Percentiles rank a stretch among this genome's conserved stretches.
phyloP scores from a whole-genome alignment of 2,329 filamentous ascomycete genomes.

The Sclerotiophoma versabilis region DNA sequence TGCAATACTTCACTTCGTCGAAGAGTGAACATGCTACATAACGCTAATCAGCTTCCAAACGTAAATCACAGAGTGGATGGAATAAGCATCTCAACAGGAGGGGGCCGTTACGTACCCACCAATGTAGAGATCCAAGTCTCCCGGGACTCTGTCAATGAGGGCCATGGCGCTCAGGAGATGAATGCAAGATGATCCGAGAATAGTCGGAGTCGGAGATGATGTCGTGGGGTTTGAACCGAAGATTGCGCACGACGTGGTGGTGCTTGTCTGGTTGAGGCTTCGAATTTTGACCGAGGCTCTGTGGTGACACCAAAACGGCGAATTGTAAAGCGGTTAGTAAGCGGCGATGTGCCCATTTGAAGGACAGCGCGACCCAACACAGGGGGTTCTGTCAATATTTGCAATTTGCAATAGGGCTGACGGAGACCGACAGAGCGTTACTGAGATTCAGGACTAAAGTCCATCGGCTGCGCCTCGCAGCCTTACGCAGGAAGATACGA shows the following conservation, averaged over 20 bases:
- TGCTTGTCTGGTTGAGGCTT: conserved; percentile 23
- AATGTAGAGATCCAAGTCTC: conserved; percentile 75
- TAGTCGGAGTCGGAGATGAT: conserved; percentile 32
- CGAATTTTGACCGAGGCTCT: conserved; percentile 37
- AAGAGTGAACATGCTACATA: conserved; percentile 76
- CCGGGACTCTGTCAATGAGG: conserved; percentile 70
- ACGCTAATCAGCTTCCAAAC: conserved; percentile 34
- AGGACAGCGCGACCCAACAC: conserved; percentile 14
- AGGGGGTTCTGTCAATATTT: conserved; percentile 1
- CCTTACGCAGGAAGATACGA: conserved; percentile 9
- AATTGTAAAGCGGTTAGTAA: conserved; percentile 21
- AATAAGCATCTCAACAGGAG: conserved; percentile 26
- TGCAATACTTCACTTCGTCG: conserved; percentile 73
- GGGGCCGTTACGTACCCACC: conserved; percentile 69
- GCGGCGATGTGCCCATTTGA: conserved; percentile 19
- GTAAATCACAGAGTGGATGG: conserved; percentile 17
- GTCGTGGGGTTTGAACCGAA: conserved; percentile 20
- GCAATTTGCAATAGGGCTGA: conserved; percentile 17
- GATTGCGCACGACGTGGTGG: conserved; percentile 22
- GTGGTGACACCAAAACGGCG: conserved; percentile 8
- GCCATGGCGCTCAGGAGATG: conserved; percentile 55
- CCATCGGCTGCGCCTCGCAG: conserved; percentile 8
- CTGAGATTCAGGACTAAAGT: conserved; percentile 4
- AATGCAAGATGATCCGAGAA: conserved; percentile 18
- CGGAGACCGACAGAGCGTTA: conserved; percentile 5